Base-by-base conservation (phyloP, 1,284 basidiomycete genomes). In the Amylostereum areolatum region DNA sequence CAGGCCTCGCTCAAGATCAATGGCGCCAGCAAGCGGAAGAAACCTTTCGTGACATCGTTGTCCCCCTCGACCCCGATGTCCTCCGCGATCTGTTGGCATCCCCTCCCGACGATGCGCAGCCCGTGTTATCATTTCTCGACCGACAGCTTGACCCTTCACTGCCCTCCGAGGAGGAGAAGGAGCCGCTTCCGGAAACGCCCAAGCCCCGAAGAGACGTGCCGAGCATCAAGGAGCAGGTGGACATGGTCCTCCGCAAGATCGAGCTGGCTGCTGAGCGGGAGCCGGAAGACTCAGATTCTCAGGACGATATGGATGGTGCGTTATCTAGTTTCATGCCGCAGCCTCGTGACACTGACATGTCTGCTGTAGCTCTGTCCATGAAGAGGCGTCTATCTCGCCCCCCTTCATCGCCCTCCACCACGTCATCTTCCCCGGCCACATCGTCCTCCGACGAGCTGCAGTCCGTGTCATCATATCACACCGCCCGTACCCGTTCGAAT, bases 101-200 rank as follows among this genome's bases (percentile, higher is more conserved):
- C 28, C 45, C 41, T 36, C 43, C 50, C 24, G 40, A 42, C n/a
- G 37, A 43, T 4, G 29, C 39, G 12, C 46, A 52, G 18, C 45
- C 39, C 18, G 44, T 52, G n/a, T 52, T 54, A 12, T 49, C 55
- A 27, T 55, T 56, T 34, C 55, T 56, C 35, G 49, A 50, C 44
- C 44, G 45, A 18, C 54, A 56, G 48, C 46, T 56, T 33, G 50
- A 48, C 32, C 45, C 48, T 27, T 45, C 44, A 10, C 48, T 45
- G 10, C 43, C 46, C 18, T 35, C 34, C 34, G 34, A 35, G 8
- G 9, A 8, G 9, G 34, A 35, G 8, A 8, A 8, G 9, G 34
- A 35, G n/a, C 9, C 34, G 34, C 34, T 35, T 8, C 34, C 34
- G 9, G 8, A 8, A n/a, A 35, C 34, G 34, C 34, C 34, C 34